Base-by-base conservation (phyloP, 176 grass and related monocot species). In the Oryza rufipogon region DNA sequence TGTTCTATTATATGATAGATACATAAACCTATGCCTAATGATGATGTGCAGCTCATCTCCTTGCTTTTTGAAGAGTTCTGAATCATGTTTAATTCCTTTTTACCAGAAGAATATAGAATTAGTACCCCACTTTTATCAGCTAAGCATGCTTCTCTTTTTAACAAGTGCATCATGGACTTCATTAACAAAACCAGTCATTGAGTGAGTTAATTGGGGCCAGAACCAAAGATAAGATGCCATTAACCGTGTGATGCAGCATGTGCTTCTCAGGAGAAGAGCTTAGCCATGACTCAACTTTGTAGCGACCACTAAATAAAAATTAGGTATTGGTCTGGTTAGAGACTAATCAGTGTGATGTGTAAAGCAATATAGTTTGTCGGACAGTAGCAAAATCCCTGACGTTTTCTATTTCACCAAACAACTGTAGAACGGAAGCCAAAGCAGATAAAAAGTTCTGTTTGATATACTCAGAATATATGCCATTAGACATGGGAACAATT, bases 271-370 rank as follows among this genome's bases (percentile, higher is more conserved):
- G 39, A 38, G 36, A 38, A 38, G 36, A 79, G 66, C 32, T 30
- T 54, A 65, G 23, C 39, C 30, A 77, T 86, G 54, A 72, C 78
- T 81, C 32, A 23, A 77, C 58, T 14, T 38, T 52, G 10, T 22
- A 58, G 34, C 63, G 63, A 38, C 48, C 71, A 70, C 47, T 46
- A 15, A 76, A 54, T 33, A 81, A 48, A 41, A 49, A 76, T 58
- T 81, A 75, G 66, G 51, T 41, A 51, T 41, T 20, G 42, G 44
- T 73, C 58, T 66, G 41, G 7, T 71, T 78, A 47, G 11, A 46
- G 38, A 85, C 70, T 61, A 71, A 85, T 78, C 6, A 78, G 33
- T 78, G 23, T 85, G 73, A 60, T 77, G 74, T 85, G 74, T 64
- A 69, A 48, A 26, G 16, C 86, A 71, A 32, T 70, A 22, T 42